These are phyloP conservation scores for Inosperma sp. DNA, from an alignment of 768 basidiomycete genomes.

Conservation along the genomic window DNA sequence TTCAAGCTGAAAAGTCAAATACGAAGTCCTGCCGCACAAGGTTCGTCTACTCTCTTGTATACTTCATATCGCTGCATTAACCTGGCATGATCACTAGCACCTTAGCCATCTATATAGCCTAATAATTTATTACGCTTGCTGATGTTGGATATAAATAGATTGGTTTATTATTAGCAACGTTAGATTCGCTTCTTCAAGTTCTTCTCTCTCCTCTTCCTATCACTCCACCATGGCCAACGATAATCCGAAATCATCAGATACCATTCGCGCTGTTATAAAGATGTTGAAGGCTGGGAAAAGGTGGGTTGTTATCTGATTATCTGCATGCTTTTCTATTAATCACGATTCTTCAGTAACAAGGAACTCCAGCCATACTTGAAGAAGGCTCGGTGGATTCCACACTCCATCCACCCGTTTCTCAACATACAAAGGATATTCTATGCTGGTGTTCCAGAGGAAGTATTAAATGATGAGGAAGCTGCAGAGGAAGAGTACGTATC, in stretches of 20 bases:
- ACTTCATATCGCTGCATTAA: no score
- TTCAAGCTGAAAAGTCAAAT: no score
- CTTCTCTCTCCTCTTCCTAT: not conserved
- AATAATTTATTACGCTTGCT: no score
- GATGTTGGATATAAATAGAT: not conserved
- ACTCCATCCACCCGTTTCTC: not conserved
- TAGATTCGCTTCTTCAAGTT: not conserved
- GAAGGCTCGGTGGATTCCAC: constrained; percentile 2
- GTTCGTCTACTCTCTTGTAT: no score
- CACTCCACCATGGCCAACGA: not conserved
- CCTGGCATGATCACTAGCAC: no score
- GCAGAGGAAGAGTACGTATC: not conserved
- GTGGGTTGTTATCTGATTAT: not conserved
- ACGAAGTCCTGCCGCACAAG: no score
- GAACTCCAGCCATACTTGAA: not conserved
- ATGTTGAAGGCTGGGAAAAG: constrained; percentile 1
- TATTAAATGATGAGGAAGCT: not conserved
- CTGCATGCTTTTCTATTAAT: not conserved
- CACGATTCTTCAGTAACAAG: not conserved
- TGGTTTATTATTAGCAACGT: not conserved
- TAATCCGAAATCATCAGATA: not conserved
- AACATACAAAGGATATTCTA: not conserved
- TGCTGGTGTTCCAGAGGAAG: not conserved
- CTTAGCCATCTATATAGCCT: no score
- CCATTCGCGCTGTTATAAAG: not conserved